These are phyloP conservation scores for Thraustochytrium sp. DNA, from an alignment of 352 stramenopile genomes.

Conservation along the genomic window DNA sequence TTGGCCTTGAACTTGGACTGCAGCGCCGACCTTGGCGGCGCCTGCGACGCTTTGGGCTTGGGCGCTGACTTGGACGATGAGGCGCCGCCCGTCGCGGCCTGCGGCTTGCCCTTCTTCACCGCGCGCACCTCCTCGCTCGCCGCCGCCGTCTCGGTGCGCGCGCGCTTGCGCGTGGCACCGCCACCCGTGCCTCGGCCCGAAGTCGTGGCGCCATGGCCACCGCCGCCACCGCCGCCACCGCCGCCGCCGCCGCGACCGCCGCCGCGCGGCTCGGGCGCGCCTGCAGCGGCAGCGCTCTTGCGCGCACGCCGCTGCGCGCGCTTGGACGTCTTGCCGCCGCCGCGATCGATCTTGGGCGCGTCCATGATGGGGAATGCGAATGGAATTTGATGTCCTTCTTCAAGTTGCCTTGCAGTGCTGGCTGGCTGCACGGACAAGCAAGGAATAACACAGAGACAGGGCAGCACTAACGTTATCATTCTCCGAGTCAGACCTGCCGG, in stretches of 20 bases:
- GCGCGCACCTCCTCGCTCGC: background rate
- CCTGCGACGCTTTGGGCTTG: background rate
- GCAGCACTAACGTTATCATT: too few relatives aligned
- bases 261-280: background rate
- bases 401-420: too few relatives aligned
- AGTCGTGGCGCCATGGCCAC: too few relatives aligned
- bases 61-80: too few relatives aligned
- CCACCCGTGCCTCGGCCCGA: too few relatives aligned
- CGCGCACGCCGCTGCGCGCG: background rate
- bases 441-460: too few relatives aligned
- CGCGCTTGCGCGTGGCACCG: background rate
- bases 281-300: background rate
- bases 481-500: background rate
- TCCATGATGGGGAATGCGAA: background rate
- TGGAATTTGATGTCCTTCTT: too few relatives aligned
- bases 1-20: constrained; percentile 47
- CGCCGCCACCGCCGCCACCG: background rate
- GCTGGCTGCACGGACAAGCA: too few relatives aligned
- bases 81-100: background rate
- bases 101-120: background rate
- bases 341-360: background rate
- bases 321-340: background rate
- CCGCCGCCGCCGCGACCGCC: background rate
- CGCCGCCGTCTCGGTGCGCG: too few relatives aligned
- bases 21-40: background rate